Conservation (phyloP, 1,284 basidiomycete species). For the Ganoderma multipileum region DNA sequence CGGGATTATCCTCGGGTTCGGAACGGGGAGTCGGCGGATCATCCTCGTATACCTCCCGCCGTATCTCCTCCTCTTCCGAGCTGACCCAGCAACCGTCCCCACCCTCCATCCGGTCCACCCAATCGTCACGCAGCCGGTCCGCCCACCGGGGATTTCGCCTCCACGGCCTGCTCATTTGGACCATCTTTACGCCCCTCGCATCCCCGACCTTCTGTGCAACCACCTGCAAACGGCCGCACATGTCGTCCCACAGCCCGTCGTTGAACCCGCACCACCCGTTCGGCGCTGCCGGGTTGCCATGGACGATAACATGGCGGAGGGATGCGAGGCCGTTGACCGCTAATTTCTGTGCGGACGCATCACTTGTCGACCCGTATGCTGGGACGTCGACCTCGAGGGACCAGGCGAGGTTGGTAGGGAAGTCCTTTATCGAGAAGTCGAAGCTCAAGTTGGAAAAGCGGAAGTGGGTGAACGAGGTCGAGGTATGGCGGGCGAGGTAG, state of each 20-base stretch:
- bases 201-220: not conserved
- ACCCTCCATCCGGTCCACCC: slow-evolving; percentile 14
- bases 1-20: not conserved
- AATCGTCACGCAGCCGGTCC: slow-evolving; percentile 10
- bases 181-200: not conserved
- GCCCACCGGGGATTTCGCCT: not conserved
- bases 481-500: not conserved
- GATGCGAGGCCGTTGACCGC: not conserved
- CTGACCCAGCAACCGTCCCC: slow-evolving; percentile 16
- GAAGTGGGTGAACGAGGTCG: slow-evolving; percentile 6
- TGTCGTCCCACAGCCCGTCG: not conserved
- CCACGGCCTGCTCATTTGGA: not conserved
- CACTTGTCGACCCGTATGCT: not conserved
- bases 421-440: not conserved
- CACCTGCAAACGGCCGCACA: not conserved
- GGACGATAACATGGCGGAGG: slow-evolving; percentile 2
- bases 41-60: not conserved
- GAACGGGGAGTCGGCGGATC: not conserved
- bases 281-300: not conserved
- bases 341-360: not conserved
- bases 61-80: slow-evolving; percentile 7
- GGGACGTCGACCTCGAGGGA: not conserved
- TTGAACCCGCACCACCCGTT: not conserved
- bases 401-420: not conserved
- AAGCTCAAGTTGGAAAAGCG: slow-evolving; percentile 4